Percentiles rank a stretch among this genome's conserved stretches.
phyloP scores from a whole-genome alignment of 306 rosid species.

The Cicer yamashitae region DNA sequence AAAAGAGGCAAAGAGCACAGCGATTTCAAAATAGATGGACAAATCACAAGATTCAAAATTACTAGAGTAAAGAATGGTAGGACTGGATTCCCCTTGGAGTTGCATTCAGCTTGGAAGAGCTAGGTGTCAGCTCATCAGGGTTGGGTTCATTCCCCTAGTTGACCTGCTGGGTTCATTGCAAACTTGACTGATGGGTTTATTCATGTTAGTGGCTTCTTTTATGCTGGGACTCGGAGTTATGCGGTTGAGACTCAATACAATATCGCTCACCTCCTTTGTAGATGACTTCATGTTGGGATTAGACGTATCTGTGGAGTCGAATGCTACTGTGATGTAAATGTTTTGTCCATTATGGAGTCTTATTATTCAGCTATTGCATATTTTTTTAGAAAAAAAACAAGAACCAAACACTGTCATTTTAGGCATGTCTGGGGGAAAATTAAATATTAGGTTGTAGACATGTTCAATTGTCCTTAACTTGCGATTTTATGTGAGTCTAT shows the following conservation, averaged over 20 bases:
- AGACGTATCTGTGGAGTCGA: not conserved
- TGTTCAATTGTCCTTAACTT: not conserved
- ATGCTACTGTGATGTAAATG: not conserved
- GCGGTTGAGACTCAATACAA: not conserved
- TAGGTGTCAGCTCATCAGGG: not conserved
- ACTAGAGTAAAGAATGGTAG: not conserved
- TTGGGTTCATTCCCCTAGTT: not conserved
- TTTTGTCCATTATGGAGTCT: not conserved
- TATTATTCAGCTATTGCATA: not conserved
- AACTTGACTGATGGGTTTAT: not conserved
- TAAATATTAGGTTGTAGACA: not conserved
- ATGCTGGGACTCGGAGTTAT: not conserved
- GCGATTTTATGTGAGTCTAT: not conserved
- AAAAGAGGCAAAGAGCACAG: not conserved
- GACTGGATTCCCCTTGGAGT: not conserved
- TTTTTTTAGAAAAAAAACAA: too few species aligned
- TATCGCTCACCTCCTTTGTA: not conserved
- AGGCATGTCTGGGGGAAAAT: not conserved
- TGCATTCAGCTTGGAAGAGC: not conserved
- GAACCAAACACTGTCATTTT: not conserved
- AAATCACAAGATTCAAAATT: slow-evolving; percentile 4
- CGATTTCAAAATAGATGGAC: not conserved
- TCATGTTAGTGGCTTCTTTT: not conserved
- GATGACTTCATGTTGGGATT: too few species aligned
- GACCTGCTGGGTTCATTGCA: not conserved